phyloP scores from a whole-genome alignment of 31 red algal species.

The Endocladia muricata region DNA sequence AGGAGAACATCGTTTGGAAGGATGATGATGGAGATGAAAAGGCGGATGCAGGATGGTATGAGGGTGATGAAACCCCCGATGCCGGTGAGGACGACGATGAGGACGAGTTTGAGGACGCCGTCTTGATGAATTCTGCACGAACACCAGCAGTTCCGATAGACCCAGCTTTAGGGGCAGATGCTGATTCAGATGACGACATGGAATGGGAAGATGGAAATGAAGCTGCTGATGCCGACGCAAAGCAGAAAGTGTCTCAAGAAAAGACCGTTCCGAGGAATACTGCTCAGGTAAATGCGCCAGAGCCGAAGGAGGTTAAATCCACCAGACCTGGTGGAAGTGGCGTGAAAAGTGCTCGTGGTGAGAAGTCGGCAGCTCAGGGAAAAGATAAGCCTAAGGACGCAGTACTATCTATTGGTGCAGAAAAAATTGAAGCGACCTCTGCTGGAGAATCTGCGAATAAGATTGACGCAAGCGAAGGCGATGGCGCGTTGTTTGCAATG shows the following conservation, averaged over 20 bases:
- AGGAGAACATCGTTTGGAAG: slow-evolving; percentile 6
- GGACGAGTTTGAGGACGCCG: slow-evolving; percentile 74
- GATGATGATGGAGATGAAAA: slow-evolving; percentile 8
- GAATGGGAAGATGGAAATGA: slow-evolving; percentile 70
- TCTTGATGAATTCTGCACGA: slow-evolving; percentile 26
- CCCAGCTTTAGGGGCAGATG: neutral
- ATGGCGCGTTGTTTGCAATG: no score
- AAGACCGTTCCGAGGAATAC: neutral
- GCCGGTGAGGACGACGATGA: slow-evolving; percentile 31
- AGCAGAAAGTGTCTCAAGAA: neutral
- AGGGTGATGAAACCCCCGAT: slow-evolving; percentile 32
- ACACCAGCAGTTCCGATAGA: neutral
- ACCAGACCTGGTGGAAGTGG: no score
- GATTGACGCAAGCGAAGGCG: no score
- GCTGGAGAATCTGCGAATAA: no score
- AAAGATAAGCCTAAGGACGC: no score
- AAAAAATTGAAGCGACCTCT: no score
- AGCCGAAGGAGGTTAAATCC: no score
- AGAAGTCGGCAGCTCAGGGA: no score
- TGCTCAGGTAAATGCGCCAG: neutral
- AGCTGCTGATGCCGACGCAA: neutral
- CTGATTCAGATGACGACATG: slow-evolving; percentile 73
- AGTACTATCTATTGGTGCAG: no score
- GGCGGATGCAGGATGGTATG: slow-evolving; percentile 9
- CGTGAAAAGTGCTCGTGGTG: no score